phyloP scores from a whole-genome alignment of 352 stramenopile species.

The Globisporangium polare region DNA sequence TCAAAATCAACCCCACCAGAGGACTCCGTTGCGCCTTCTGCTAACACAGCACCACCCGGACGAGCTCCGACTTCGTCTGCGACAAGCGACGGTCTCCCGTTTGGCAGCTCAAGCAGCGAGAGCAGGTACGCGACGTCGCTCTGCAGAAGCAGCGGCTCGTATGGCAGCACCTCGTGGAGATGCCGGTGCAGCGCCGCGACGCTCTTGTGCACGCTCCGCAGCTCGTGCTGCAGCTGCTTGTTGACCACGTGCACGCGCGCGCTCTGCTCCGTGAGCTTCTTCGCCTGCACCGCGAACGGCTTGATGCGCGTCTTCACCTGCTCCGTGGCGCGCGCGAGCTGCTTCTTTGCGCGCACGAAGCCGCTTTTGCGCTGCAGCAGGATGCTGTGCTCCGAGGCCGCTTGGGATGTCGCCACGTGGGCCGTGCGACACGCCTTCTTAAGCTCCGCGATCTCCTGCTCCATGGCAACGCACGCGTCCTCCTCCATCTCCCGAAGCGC shows the following conservation, averaged over 20 bases:
- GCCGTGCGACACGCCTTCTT: constrained; percentile 38
- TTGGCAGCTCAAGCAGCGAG: constrained; percentile 17
- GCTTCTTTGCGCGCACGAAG: constrained; percentile 22
- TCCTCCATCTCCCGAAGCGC: constrained; percentile 43
- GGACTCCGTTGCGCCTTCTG: not conserved
- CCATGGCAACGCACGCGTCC: constrained; percentile 30
- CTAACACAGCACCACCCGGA: not conserved
- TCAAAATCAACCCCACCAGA: not conserved
- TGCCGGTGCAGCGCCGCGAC: constrained; percentile 36
- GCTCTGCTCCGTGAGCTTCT: constrained; percentile 51
- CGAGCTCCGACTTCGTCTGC: constrained; percentile 7
- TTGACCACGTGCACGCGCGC: constrained; percentile 41
- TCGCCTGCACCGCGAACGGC: constrained; percentile 57
- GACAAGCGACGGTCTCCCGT: constrained; percentile 14
- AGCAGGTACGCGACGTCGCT: constrained; percentile 43
- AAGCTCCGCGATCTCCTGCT: constrained; percentile 47
- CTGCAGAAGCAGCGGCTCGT: constrained; percentile 54
- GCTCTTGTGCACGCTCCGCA: constrained; percentile 31
- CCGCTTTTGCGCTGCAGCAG: constrained; percentile 35
- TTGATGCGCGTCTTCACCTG: constrained; percentile 52
- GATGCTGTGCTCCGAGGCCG: constrained; percentile 29
- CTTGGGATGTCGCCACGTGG: constrained; percentile 33
- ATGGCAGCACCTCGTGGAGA: constrained; percentile 37
- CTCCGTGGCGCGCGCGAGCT: constrained; percentile 20
- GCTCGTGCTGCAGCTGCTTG: constrained; percentile 51